phyloP scores from a whole-genome alignment of 331 rosid genomes.

The Ulmus americana region DNA sequence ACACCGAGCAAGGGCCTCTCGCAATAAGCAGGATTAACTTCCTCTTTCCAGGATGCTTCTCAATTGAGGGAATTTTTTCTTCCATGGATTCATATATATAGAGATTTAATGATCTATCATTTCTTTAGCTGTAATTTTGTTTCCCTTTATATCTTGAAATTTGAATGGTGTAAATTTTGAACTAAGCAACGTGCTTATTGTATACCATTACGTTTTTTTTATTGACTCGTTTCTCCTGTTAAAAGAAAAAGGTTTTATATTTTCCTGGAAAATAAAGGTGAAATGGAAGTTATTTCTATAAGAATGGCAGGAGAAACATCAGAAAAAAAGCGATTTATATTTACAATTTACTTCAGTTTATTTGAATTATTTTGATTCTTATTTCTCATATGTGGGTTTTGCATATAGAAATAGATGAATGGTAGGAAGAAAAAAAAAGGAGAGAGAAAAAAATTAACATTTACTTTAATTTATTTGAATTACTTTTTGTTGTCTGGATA shows the following conservation, averaged over 20 bases:
- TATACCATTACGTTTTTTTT: background rate
- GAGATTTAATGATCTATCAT: background rate
- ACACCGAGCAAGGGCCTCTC: conserved; percentile 72
- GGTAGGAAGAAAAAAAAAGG: background rate
- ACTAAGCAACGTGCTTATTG: background rate
- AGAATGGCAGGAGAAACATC: too few species aligned
- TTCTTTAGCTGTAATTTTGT: background rate
- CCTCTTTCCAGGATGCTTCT: background rate
- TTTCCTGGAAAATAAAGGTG: too few species aligned
- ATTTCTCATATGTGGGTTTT: too few species aligned
- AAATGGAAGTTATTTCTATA: too few species aligned
- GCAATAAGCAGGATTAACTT: conserved; percentile 60
- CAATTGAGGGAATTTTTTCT: background rate
- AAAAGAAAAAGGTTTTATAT: too few species aligned
- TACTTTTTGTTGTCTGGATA: background rate
- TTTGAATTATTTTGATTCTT: too few species aligned
- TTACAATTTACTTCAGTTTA: too few species aligned
- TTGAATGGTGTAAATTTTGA: conserved; percentile 11
- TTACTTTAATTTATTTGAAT: background rate
- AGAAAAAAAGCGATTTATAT: too few species aligned
- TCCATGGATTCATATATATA: background rate
- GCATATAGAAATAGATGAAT: too few species aligned
- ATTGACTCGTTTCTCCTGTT: too few species aligned
- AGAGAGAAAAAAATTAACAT: background rate
- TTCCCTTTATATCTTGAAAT: background rate